Conservation (phyloP, 2,329 filamentous ascomycete species). For the Pseudopithomyces chartarum region DNA sequence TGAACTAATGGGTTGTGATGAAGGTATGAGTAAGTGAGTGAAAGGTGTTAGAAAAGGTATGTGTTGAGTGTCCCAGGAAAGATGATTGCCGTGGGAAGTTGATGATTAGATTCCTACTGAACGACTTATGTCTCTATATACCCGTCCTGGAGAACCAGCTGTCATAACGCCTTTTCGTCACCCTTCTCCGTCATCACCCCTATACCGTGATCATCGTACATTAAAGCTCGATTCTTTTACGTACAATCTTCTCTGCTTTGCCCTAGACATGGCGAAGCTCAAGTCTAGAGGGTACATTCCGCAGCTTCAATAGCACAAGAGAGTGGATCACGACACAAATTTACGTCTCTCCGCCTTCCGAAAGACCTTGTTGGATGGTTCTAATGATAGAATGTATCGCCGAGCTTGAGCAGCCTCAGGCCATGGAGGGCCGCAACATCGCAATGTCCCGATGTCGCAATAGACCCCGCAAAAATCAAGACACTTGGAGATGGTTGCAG, state of each 20-base stretch:
- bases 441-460: neutral
- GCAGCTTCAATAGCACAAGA: neutral
- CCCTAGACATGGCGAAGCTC: neutral
- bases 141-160: neutral
- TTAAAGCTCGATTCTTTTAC: neutral
- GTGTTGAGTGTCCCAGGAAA: neutral
- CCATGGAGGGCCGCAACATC: neutral
- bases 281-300: neutral
- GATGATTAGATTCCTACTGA: neutral
- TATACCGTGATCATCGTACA: neutral
- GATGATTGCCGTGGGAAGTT: neutral
- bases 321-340: neutral
- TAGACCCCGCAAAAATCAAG: neutral
- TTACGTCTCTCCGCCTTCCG: neutral
- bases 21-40: neutral
- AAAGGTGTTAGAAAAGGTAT: neutral
- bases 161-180: neutral
- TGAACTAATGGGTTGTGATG: neutral
- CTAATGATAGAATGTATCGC: neutral
- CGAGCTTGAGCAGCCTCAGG: neutral
- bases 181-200: neutral
- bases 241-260: neutral
- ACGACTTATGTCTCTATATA: neutral
- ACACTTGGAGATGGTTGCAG: neutral
- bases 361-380: neutral